Percentiles rank a stretch among this genome's conserved stretches.
Conservation (phyloP, 306 rosid species). For the Vicia villosa region DNA sequence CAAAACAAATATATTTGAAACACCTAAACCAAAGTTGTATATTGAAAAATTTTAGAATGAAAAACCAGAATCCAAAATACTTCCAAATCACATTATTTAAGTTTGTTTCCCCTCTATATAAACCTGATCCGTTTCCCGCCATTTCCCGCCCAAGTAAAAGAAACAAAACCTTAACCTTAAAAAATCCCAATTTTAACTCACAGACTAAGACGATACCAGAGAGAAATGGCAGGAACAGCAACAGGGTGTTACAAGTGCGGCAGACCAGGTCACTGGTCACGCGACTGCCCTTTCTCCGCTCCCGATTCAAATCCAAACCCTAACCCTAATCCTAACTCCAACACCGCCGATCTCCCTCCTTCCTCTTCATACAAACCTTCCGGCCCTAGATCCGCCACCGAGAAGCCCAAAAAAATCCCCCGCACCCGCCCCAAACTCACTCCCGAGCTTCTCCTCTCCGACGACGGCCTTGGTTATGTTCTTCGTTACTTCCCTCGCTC, state of each 20-base stretch:
- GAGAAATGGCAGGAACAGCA: slow-evolving; percentile 29
- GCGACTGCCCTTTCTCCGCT: slow-evolving; percentile 81
- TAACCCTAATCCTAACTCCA: slow-evolving; percentile 29
- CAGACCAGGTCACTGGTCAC: slow-evolving; percentile 97
- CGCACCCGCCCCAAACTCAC: slow-evolving; percentile 85
- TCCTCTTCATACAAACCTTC: slow-evolving; percentile 39
- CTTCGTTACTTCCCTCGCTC: slow-evolving; percentile 89
- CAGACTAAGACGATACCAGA: neutral
- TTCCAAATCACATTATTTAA: too few species aligned
- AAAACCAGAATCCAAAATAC: too few species aligned
- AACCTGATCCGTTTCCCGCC: slow-evolving; percentile 27
- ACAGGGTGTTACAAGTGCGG: slow-evolving; percentile 98
- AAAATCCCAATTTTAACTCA: neutral
- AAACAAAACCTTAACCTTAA: neutral
- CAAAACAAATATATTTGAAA: too few species aligned
- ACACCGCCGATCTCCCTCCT: slow-evolving; percentile 12
- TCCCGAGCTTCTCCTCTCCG: slow-evolving; percentile 79
- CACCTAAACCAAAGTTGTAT: too few species aligned
- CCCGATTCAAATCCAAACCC: slow-evolving; percentile 34
- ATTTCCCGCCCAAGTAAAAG: slow-evolving; percentile 26
- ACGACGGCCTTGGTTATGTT: slow-evolving; percentile 88
- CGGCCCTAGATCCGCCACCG: slow-evolving; percentile 30
- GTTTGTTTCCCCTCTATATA: too few species aligned
- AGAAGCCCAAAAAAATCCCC: slow-evolving; percentile 63
- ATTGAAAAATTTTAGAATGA: too few species aligned